A percentile compares a stretch with the other conserved stretches of the same genome.
Conservation (phyloP, 129 eudicot species). For the Scalesia atractyloides region DNA sequence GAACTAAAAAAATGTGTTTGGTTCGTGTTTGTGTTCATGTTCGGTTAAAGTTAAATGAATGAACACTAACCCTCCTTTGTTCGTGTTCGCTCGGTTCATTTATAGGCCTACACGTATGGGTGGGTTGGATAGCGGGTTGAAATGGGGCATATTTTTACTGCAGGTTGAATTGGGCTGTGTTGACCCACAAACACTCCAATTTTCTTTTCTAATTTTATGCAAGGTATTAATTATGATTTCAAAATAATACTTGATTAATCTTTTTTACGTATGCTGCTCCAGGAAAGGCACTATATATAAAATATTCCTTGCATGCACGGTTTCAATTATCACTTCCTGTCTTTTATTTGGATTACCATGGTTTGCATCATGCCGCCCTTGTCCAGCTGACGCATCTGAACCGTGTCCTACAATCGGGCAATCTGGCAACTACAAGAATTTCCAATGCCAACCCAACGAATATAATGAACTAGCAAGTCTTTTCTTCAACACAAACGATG, state of each 20-base stretch:
- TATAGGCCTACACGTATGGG: not conserved
- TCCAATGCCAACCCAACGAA: constrained; percentile 75
- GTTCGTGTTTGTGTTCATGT: too few relatives aligned
- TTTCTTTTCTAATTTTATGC: not conserved
- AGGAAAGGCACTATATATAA: constrained; percentile 70
- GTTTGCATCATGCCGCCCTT: constrained; percentile 77
- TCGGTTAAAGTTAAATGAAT: too few relatives aligned
- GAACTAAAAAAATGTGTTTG: too few relatives aligned
- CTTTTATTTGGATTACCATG: constrained; percentile 85
- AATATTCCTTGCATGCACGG: constrained; percentile 65
- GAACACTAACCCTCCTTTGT: too few relatives aligned
- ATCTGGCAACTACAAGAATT: constrained; percentile 84
- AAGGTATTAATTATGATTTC: not conserved
- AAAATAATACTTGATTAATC: constrained; percentile 3
- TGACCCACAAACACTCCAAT: not conserved
- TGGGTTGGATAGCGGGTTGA: not conserved
- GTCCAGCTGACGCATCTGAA: constrained; percentile 71
- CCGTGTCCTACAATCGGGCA: constrained; percentile 93
- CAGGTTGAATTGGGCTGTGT: not conserved
- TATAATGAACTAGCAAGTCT: constrained; percentile 93
- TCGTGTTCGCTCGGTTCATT: too few relatives aligned
- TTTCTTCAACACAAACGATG: constrained; percentile 91
- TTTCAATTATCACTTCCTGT: constrained; percentile 79
- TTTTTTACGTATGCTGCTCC: constrained; percentile 28
- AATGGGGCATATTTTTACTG: not conserved